These are phyloP conservation scores for Pholiota microspora DNA, from an alignment of 768 basidiomycete genomes.

Conservation along the genomic window DNA sequence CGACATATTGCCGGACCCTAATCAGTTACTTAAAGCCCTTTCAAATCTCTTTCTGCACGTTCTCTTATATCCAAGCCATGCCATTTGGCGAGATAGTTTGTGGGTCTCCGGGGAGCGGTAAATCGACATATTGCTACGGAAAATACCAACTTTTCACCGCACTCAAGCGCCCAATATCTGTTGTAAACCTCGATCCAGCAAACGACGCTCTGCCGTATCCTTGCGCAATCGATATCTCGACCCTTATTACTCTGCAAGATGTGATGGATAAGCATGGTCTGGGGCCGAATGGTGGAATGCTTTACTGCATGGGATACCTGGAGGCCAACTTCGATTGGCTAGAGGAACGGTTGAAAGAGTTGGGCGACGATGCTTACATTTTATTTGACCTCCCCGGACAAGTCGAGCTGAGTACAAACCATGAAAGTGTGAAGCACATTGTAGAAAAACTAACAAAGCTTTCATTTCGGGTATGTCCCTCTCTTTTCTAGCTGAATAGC, in stretches of 20 bases:
- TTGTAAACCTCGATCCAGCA: conserved; percentile 96
- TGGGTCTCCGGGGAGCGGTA: conserved; percentile 83
- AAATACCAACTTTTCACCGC: conserved; percentile 89
- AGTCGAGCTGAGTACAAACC: conserved; percentile 96
- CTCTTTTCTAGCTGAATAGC: conserved; percentile 4
- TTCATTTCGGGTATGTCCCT: conserved; percentile 76
- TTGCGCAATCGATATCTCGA: conserved; percentile 81
- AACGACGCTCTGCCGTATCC: conserved; percentile 90
- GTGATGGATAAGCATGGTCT: conserved; percentile 83
- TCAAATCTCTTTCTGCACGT: too few relatives aligned
- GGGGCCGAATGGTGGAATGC: conserved; percentile 94
- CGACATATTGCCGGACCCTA: too few relatives aligned
- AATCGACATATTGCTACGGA: conserved; percentile 86
- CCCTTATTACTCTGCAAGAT: conserved; percentile 82
- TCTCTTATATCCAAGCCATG: conserved; percentile 39
- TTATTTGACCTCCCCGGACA: conserved; percentile 97
- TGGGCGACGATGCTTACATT: conserved; percentile 77
- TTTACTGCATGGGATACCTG: conserved; percentile 96
- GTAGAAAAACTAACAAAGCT: conserved; percentile 62
- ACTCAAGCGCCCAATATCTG: conserved; percentile 77
- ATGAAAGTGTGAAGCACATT: conserved; percentile 83
- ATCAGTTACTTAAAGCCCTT: too few relatives aligned
- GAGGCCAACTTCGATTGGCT: conserved; percentile 95
- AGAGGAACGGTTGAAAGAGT: conserved; percentile 59
- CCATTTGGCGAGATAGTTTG: conserved; percentile 88